Base-by-base conservation (phyloP, 2,329 filamentous ascomycete species). In the Alternaria ethzedia region DNA sequence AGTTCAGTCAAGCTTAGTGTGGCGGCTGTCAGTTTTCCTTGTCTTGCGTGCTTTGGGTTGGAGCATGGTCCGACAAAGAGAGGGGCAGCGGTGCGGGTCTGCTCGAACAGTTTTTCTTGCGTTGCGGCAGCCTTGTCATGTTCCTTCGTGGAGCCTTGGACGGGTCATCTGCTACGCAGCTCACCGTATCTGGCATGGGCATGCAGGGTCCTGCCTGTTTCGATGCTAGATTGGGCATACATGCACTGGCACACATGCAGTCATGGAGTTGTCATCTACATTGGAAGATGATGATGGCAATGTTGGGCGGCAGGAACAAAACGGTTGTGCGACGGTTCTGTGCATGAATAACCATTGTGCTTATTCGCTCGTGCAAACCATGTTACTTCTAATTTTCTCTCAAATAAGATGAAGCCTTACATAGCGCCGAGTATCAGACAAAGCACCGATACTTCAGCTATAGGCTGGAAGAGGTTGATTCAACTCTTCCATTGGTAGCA, bases 151-250 rank as follows among this genome's bases (percentile, higher is more conserved):
- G 20, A 36, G 49, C 49, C 41, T 46, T 46, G 41, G 54, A 56
- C 41, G 41, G 54, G 54, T 56, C 54, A 56, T 46, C 25, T 56
- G 46, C 23, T 41, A 41, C 36, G 36, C 36, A 41, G 8, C 32
- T 56, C 54, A 46, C 54, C 54, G 54, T 32, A 56, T 56, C 54
- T 45, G 41, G 54, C 49, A 46, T 32, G 25, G 41, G 17, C 54
- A 56, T 56, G 54, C 54, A 56, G 54, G 54, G 54, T 46, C 54
- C 54, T 56, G 54, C 54, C 54, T 56, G 54, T 56, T 56, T 56
- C 12, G 17, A 45, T 46, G 54, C 54, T 56, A 56, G 54, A 21
- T 56, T 56, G 54, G 54, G 54, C 54, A 56, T 21, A 26, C 41
- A 56, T 56, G 54, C 54, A 52, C 49, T 41, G 49, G 32, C 20